Conservation (phyloP, 2,329 filamentous ascomycete genomes). For the Aspergillus ibericus region DNA sequence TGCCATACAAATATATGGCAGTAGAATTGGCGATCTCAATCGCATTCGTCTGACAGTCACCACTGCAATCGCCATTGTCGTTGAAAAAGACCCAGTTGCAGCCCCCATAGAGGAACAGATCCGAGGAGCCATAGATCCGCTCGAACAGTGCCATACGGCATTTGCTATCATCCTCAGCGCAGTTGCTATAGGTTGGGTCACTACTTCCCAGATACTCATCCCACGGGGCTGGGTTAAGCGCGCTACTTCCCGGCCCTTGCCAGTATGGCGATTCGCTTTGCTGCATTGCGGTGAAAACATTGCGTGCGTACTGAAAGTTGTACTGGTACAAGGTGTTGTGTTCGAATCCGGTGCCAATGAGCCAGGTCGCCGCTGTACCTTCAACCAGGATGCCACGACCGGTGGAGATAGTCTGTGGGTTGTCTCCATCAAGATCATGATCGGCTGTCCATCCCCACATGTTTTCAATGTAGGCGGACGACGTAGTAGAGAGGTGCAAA, state of each 20-base stretch:
- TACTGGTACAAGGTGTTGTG: slow-evolving; percentile 52
- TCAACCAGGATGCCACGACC: slow-evolving; percentile 46
- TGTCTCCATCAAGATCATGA: slow-evolving; percentile 49
- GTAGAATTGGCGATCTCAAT: slow-evolving; percentile 28
- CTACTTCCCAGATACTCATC: slow-evolving; percentile 17
- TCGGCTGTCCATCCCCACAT: slow-evolving; percentile 51
- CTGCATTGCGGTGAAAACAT: slow-evolving; percentile 42
- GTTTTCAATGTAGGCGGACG: slow-evolving; percentile 56
- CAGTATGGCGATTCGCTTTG: slow-evolving; percentile 37
- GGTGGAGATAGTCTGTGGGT: slow-evolving; percentile 32
- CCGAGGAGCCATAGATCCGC: slow-evolving; percentile 28
- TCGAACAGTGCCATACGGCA: slow-evolving; percentile 41
- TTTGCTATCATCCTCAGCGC: slow-evolving; percentile 28
- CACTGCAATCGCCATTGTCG: slow-evolving; percentile 31
- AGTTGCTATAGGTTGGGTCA: slow-evolving; percentile 31
- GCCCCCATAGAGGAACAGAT: slow-evolving; percentile 41
- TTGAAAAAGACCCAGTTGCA: slow-evolving; percentile 45
- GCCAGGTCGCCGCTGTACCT: slow-evolving; percentile 45
- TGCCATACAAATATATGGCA: slow-evolving; percentile 30
- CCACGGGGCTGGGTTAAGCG: slow-evolving; percentile 28
- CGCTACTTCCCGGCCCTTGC: slow-evolving; percentile 26
- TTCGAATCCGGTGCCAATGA: slow-evolving; percentile 49
- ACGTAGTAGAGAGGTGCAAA: slow-evolving; percentile 50
- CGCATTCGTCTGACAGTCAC: slow-evolving; percentile 42
- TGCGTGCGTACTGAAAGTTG: slow-evolving; percentile 44